These are phyloP conservation scores for Xerocomellus chrysenteron DNA, from an alignment of 768 basidiomycete genomes.

Conservation along the genomic window DNA sequence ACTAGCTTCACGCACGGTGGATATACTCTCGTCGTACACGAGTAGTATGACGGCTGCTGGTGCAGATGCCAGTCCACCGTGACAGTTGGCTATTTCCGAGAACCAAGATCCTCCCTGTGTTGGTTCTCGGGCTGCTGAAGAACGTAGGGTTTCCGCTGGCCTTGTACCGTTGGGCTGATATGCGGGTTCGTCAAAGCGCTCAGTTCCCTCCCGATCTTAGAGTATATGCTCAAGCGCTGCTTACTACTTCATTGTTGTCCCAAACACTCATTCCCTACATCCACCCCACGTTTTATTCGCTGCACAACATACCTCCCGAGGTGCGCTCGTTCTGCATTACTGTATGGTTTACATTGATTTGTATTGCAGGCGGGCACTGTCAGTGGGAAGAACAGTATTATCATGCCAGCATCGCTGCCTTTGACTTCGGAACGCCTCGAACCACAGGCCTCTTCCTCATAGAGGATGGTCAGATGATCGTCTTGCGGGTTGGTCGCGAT, in stretches of 20 bases:
- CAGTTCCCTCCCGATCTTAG: conserved; percentile 97
- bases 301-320: conserved; percentile 95
- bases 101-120: conserved; percentile 92
- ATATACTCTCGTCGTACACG: conserved; percentile 88
- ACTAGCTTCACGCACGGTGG: conserved; percentile 81
- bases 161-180: neutral
- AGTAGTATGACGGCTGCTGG: conserved; percentile 94
- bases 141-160: conserved; percentile 57
- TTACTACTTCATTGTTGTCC: conserved; percentile 89
- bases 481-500: conserved; percentile 98
- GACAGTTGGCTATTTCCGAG: conserved; percentile 83
- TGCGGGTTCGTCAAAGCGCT: conserved; percentile 81
- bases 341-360: conserved; percentile 1
- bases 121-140: conserved; percentile 89
- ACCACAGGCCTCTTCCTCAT: conserved; percentile 95
- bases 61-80: conserved; percentile 78
- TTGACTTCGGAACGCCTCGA: conserved; percentile 94
- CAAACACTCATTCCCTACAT: conserved; percentile 92
- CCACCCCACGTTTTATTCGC: conserved; percentile 91
- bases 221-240: conserved; percentile 89
- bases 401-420: conserved; percentile 85
- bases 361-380: conserved; percentile 77
- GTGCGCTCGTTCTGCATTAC: conserved; percentile 39
- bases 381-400: conserved; percentile 83
- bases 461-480: conserved; percentile 96